A percentile compares a stretch with the other conserved stretches of the same genome.
Conservation (phyloP, 352 stramenopile genomes). For the Pythium rhizo-oryzae region DNA sequence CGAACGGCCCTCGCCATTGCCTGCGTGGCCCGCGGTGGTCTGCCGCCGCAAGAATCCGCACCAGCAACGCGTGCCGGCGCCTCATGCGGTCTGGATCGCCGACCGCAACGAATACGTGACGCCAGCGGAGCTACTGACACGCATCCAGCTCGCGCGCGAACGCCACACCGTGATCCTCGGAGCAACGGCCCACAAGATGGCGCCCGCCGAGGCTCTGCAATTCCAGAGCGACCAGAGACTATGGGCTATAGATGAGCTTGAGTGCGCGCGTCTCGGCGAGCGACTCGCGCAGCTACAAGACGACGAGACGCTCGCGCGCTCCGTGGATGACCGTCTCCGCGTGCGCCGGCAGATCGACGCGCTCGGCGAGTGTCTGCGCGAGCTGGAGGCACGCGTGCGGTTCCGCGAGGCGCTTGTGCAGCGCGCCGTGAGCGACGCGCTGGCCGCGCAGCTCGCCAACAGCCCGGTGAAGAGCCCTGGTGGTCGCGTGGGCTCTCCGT, state of each 20-base stretch:
- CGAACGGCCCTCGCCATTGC: neutral
- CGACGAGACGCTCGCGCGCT: neutral
- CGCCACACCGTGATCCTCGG: constrained; percentile 9
- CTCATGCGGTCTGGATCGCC: constrained; percentile 33
- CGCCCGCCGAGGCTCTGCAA: neutral
- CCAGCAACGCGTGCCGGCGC: neutral
- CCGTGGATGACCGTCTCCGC: constrained; percentile 3
- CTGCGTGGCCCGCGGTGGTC: neutral
- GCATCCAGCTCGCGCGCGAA: constrained; percentile 33
- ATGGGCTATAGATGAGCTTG: constrained; percentile 15
- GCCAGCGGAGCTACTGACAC: constrained; percentile 38
- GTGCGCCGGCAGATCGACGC: constrained; percentile 5
- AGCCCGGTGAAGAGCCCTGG: constrained; percentile 16
- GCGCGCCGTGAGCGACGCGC: neutral
- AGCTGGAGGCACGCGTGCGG: constrained; percentile 11
- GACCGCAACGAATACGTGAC: constrained; percentile 34
- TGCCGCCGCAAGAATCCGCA: neutral
- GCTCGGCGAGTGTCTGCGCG: neutral
- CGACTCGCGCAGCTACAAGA: constrained; percentile 20
- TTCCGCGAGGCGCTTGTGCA: constrained; percentile 13
- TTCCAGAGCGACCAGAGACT: constrained; percentile 13
- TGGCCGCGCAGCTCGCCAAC: constrained; percentile 14
- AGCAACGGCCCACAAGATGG: neutral
- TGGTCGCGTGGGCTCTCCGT: neutral
- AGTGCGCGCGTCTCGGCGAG: constrained; percentile 23